A percentile compares a stretch with the other conserved stretches of the same genome.
Evolutionary conservation across 208 protist species (phyloP).

Genomic region (Trypanosoma melophagium): DNA sequence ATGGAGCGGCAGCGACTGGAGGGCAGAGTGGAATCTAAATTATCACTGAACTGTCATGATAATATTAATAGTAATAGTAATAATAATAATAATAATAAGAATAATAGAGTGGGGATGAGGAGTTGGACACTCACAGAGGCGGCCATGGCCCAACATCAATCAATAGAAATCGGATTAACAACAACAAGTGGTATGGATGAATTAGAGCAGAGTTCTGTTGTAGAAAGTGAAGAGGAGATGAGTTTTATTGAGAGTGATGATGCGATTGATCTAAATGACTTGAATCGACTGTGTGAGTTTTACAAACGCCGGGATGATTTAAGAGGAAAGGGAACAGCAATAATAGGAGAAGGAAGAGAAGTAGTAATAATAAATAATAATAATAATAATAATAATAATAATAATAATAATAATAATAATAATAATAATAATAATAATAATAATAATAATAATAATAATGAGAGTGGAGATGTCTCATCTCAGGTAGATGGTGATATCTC

Average conservation of each 20-base stretch:
- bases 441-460: too few species aligned
- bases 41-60: not conserved
- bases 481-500: too few species aligned
- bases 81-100: not conserved
- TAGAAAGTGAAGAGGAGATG: not conserved
- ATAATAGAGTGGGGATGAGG: not conserved
- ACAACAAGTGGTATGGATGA: not conserved
- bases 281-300: slow-evolving; percentile 18
- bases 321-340: not conserved
- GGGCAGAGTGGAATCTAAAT: too few species aligned
- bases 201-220: not conserved
- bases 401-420: too few species aligned
- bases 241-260: slow-evolving; percentile 20
- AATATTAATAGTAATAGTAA: not conserved
- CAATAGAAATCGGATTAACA: not conserved
- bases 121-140: too few species aligned
- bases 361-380: not conserved
- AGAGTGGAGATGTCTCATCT: too few species aligned
- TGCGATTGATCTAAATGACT: slow-evolving; percentile 11
- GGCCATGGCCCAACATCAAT: too few species aligned
- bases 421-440: too few species aligned
- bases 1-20: too few species aligned
- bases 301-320: slow-evolving; percentile 13
- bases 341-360: not conserved
- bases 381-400: slow-evolving; percentile 1